Evolutionary conservation across 495 filamentous ascomycete species (phyloP).

Genomic region (Rostrohypoxylon terebratum): DNA sequence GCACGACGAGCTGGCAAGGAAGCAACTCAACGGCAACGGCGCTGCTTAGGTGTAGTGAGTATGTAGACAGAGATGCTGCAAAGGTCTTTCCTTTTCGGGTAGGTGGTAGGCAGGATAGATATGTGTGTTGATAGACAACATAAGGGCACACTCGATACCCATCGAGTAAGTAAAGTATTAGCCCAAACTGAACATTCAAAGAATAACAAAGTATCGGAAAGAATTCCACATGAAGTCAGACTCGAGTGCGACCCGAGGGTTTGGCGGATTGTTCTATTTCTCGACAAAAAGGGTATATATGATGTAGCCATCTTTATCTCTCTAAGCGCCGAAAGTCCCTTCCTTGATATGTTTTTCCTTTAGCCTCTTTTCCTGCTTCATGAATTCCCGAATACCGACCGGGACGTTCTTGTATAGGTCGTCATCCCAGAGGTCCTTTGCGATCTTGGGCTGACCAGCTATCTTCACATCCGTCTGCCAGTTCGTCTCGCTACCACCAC

Average conservation of each 20-base stretch:
- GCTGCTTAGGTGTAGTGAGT: constrained; percentile 19
- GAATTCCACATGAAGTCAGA: constrained; percentile 26
- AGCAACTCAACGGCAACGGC: constrained; percentile 51
- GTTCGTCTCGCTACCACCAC: constrained; percentile 75
- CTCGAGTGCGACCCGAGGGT: constrained; percentile 5
- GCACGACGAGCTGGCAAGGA: constrained; percentile 79
- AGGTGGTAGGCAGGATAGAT: constrained; percentile 36
- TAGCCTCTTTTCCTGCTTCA: constrained; percentile 94
- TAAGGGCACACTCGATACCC: constrained; percentile 26
- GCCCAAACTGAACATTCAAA: constrained; percentile 26
- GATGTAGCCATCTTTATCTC: constrained; percentile 23
- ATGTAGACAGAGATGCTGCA: constrained; percentile 17
- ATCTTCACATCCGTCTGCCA: constrained; percentile 64
- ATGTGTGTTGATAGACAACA: constrained; percentile 45
- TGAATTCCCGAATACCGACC: constrained; percentile 95
- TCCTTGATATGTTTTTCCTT: constrained; percentile 74
- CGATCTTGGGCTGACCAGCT: constrained; percentile 47
- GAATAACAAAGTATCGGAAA: constrained; percentile 17
- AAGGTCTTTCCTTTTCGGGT: constrained; percentile 34
- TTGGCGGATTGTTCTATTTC: constrained; percentile 35
- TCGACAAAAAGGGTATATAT: constrained; percentile 29
- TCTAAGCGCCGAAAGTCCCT: constrained; percentile 55
- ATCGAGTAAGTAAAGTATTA: constrained; percentile 19
- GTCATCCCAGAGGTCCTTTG: constrained; percentile 62
- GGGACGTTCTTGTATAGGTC: constrained; percentile 85